These are phyloP conservation scores for Blastobotrys aristatus DNA, from an alignment of 1,139 yeast genomes.

Conservation along the genomic window DNA sequence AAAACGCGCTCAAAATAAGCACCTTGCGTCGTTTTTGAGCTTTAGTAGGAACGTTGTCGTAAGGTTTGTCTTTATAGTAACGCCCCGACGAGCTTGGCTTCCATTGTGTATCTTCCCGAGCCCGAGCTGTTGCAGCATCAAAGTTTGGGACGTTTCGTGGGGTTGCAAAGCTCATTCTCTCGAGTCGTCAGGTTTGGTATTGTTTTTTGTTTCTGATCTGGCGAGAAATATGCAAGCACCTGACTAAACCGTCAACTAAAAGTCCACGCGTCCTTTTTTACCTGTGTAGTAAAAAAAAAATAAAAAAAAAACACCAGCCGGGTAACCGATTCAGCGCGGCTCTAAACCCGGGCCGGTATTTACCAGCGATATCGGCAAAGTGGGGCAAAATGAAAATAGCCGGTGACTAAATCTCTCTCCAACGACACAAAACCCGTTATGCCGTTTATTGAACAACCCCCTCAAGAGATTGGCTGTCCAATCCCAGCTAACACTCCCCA, in stretches of 20 bases:
- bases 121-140: conserved; percentile 1
- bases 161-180: conserved; percentile 13
- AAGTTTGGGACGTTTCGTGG: conserved; percentile 16
- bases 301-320: neutral
- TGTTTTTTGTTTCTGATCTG: neutral
- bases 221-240: neutral
- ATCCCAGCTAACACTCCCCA: conserved; percentile 87
- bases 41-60: conserved; percentile 17
- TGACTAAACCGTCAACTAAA: too few species aligned
- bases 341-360: too few species aligned
- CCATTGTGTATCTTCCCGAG: neutral
- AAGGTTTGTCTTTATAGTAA: conserved; percentile 37
- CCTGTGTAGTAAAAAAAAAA: neutral
- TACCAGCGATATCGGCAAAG: too few species aligned
- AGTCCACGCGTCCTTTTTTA: neutral
- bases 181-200: neutral
- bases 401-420: too few species aligned
- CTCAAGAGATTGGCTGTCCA: conserved; percentile 63
- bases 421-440: too few species aligned
- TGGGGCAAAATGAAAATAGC: too few species aligned
- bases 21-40: conserved; percentile 16
- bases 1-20: conserved; percentile 18
- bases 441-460: conserved; percentile 31
- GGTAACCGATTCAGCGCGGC: neutral
- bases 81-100: conserved; percentile 16